Evolutionary conservation across 441 rosid species (phyloP), one percentile per base, ranked within the genome.

Genomic region (Erodium moschatum): DNA sequence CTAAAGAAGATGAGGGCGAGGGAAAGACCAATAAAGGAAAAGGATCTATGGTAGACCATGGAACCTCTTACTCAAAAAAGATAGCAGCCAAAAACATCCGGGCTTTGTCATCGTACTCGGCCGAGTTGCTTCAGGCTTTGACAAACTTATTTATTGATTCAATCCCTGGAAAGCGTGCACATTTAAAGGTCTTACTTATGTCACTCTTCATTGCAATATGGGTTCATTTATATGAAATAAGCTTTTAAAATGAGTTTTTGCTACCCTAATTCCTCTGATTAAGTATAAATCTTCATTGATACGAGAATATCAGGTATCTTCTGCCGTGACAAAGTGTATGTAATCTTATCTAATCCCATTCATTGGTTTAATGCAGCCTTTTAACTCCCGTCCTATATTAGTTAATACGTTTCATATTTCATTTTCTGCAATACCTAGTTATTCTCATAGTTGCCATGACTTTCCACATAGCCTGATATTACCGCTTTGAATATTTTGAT

Each of bases 61-160:
- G 68, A 74, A 81, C 77, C 52, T 61, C 80, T 61, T 89, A 89
- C 78, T 81, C 94, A 10, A 84, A 81, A 73, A 91, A 91, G 80
- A 79, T 65, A 77, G 96, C 99, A 58, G 67, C 72, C 11, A 91
- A 74, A 80, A 89, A 91, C 82, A 79, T 87, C 74, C 85, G 73
- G 78, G 85, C 89, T 73, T 67, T 94, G 75, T 81, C 90, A 67
- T 86, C 90, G 67, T 79, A 79, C 75, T 86, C 97, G 2, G 7
- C 80, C 12, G 87, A 80, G 80, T 73, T 94, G 84, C 92, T 94
- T 77, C 90, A 75, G 79, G 80, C 86, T 83, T 83, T 94, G 64
- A 80, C 72, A 31, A 87, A 87, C 76, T 74, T 81, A 58, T 85
- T 81, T 74, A 76, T 86, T 68, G 76, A 73, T 75, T 85, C 94